Base-by-base conservation (phyloP, 2,329 filamentous ascomycete species). In the Diaporthe velutina region DNA sequence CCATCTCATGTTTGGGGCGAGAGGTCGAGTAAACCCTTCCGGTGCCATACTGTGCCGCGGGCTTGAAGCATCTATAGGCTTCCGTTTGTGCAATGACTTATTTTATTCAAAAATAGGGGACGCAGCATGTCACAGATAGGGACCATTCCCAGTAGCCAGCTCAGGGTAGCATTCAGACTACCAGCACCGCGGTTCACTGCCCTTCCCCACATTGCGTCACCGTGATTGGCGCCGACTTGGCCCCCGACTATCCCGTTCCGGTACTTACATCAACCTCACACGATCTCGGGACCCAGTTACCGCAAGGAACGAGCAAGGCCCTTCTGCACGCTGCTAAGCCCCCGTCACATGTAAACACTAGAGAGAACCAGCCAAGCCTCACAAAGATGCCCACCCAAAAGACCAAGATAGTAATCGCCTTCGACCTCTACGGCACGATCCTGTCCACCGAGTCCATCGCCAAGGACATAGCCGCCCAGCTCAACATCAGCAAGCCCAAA, bases 351-450 rank as follows among this genome's bases (percentile, higher is more conserved):
- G 19, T 45, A 38, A 45, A 66, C 13, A 3, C 52, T 38, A 68
- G 76, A 75, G 79, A 15, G 15, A 1, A 17, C n/a, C 10, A n/a
- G 33, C 58, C 50, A 25, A 28, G 38, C 12, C 68, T 52, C 70
- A 77, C n/a, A 77, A 73, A 77, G 78, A 80, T 81, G 74, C 75
- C n/a, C 76, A 60, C 10, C 76, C 79, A 79, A 55, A 70, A 74
- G 30, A 38, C 50, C 74, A 84, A 82, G 58, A 84, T 81, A 22
- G 83, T 92, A 61, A 86, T 95, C 71, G 93, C 92, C 1, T 95
- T 96, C 77, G 93, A 96, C 79, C 86, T 94, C 2, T 95, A 95
- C 82, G 93, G 93, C 71, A 95, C 93, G 2, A 83, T 96, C 13
- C 86, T 95, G 8, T 94, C 92, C 13, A 94, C 93, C 2, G 90